A percentile compares a stretch with the other conserved stretches of the same genome.
Evolutionary conservation across 495 filamentous ascomycete species (phyloP).

Genomic region (Trichocladium antarcticum): DNA sequence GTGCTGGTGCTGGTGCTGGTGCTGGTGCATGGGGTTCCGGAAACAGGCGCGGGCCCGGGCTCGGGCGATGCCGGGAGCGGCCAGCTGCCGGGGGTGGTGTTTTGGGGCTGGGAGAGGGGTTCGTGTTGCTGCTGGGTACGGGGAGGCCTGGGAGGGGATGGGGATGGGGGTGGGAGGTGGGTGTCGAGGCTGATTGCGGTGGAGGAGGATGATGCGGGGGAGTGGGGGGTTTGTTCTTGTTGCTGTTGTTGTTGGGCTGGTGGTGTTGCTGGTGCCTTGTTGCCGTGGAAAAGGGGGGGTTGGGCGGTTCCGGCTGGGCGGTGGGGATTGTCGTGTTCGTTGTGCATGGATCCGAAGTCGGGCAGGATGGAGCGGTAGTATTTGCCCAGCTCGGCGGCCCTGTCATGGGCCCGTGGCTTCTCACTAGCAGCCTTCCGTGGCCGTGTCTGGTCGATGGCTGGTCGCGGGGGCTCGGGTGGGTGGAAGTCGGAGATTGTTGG

Average conservation of each 20-base stretch:
- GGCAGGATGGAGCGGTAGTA: slow-evolving; percentile 16
- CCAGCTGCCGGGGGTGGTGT: not conserved
- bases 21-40: too few relatives aligned
- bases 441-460: not conserved
- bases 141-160: too few relatives aligned
- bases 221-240: not conserved
- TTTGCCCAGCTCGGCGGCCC: slow-evolving; percentile 11
- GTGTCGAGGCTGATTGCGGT: not conserved
- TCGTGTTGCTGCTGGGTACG: not conserved
- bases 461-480: not conserved
- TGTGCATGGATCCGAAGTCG: slow-evolving; percentile 3
- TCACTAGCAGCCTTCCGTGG: not conserved
- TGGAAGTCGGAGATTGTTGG: not conserved
- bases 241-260: not conserved
- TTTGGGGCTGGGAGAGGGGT: not conserved
- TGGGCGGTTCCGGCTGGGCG: not conserved
- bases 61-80: too few relatives aligned
- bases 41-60: too few relatives aligned
- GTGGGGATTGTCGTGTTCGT: not conserved
- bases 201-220: not conserved
- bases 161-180: not conserved
- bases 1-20: too few relatives aligned
- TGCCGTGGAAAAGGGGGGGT: not conserved
- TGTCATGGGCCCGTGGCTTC: slow-evolving; percentile 7
- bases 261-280: too few relatives aligned